A percentile compares a stretch with the other conserved stretches of the same genome.
Evolutionary conservation across 208 protist species (phyloP).

Genomic region (Tritrichomonas foetus): DNA sequence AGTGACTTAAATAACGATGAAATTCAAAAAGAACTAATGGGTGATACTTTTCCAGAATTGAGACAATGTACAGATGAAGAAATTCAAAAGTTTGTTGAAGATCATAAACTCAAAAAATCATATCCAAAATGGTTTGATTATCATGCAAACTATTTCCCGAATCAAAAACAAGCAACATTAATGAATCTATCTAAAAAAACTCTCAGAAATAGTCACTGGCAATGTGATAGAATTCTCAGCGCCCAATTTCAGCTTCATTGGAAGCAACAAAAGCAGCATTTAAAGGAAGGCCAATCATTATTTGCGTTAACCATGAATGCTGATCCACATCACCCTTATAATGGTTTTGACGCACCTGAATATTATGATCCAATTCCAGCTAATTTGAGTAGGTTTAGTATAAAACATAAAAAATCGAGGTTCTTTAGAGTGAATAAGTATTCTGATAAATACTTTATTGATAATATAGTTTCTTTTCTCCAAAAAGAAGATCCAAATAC

Average conservation of each 20-base stretch:
- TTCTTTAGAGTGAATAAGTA: neutral
- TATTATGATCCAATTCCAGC: neutral
- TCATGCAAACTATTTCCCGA: neutral
- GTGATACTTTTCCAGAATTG: neutral
- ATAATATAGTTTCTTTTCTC: neutral
- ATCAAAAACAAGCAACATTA: neutral
- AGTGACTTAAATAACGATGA: neutral
- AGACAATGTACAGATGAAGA: neutral
- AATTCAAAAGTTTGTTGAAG: neutral
- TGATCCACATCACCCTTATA: neutral
- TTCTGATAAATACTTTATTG: neutral
- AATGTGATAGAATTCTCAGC: neutral
- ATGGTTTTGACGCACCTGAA: neutral
- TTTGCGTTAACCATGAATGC: neutral
- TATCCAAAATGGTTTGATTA: conserved; percentile 5
- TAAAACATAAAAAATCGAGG: no score
- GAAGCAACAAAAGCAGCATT: neutral
- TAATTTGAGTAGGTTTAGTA: no score
- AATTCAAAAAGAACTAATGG: neutral
- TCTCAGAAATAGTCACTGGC: neutral
- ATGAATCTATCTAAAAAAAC: neutral
- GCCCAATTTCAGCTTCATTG: neutral
- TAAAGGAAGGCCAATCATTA: neutral
- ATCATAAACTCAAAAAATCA: neutral
- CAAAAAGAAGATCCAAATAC: neutral